These are phyloP conservation scores for Liquidambar formosana DNA, from an alignment of 164 flowering plant species.

Conservation along the genomic window DNA sequence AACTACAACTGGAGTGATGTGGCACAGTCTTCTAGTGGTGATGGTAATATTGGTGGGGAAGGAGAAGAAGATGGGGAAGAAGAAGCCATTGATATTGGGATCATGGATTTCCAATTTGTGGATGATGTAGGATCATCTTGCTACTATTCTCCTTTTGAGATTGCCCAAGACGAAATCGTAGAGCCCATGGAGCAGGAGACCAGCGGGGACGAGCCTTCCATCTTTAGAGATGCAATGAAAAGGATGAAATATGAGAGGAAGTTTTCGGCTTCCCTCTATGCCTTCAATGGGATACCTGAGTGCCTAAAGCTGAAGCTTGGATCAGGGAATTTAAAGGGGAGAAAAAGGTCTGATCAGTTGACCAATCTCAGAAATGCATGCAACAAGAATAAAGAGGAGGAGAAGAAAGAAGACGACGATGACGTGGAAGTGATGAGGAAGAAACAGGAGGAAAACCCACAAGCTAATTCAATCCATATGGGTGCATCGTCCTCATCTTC, in stretches of 20 bases:
- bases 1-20: constrained; percentile 15
- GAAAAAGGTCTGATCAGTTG: constrained; percentile 25
- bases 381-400: constrained; percentile 19
- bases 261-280: constrained; percentile 67
- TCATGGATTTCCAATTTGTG: constrained; percentile 39
- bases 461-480: constrained; percentile 5
- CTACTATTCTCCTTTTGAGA: constrained; percentile 41
- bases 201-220: constrained; percentile 23
- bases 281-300: constrained; percentile 66
- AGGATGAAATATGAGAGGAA: constrained; percentile 75
- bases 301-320: constrained; percentile 46
- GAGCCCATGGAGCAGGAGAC: constrained; percentile 23
- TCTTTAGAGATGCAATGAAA: constrained; percentile 37
- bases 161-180: constrained; percentile 33
- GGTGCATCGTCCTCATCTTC: constrained; percentile 16
- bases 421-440: too few relatives aligned
- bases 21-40: constrained; percentile 8
- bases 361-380: constrained; percentile 29
- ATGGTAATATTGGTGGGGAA: constrained; percentile 15
- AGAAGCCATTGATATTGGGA: constrained; percentile 13
- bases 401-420: constrained; percentile 7
- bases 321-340: constrained; percentile 12
- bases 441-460: constrained; percentile 6
- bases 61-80: constrained; percentile 24
- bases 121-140: constrained; percentile 30